Percentiles rank a stretch among this genome's conserved stretches.
Evolutionary conservation across 2,329 filamentous ascomycete genomes (phyloP).

Genomic region (Colletotrichum eleusines): DNA sequence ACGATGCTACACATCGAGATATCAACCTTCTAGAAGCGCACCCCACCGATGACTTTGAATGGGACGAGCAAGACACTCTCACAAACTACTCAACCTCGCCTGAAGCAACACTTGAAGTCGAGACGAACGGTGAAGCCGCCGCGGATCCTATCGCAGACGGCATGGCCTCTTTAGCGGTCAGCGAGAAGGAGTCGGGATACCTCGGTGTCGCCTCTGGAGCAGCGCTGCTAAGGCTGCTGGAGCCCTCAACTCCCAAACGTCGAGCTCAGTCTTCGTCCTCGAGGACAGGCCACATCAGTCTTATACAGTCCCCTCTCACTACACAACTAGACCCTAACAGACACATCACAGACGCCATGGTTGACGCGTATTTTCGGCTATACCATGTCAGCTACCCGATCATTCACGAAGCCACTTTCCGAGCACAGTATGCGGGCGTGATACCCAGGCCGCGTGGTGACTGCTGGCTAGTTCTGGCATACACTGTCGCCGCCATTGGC

Average conservation of each 20-base stretch:
- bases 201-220: conserved; percentile 60
- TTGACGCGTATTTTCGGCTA: conserved; percentile 43
- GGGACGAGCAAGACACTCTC: conserved; percentile 50
- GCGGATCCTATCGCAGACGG: conserved; percentile 50
- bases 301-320: conserved; percentile 37
- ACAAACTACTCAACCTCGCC: conserved; percentile 47
- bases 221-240: conserved; percentile 55
- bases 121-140: conserved; percentile 43
- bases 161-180: conserved; percentile 53
- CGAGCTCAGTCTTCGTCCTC: conserved; percentile 43
- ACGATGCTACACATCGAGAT: conserved; percentile 23
- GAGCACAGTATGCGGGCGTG: conserved; percentile 43
- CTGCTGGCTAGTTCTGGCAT: conserved; percentile 49
- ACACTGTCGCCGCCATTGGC: conserved; percentile 39
- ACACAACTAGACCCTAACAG: conserved; percentile 51
- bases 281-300: conserved; percentile 25
- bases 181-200: conserved; percentile 56
- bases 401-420: conserved; percentile 32
- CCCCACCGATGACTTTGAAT: conserved; percentile 53
- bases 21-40: conserved; percentile 48
- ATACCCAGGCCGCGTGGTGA: conserved; percentile 49
- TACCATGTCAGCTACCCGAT: conserved; percentile 38
- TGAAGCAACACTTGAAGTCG: conserved; percentile 40
- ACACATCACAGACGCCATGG: conserved; percentile 49
- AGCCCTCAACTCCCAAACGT: conserved; percentile 47